Conservation (phyloP, 2,329 filamentous ascomycete genomes). For the Aspergillus texensis region DNA sequence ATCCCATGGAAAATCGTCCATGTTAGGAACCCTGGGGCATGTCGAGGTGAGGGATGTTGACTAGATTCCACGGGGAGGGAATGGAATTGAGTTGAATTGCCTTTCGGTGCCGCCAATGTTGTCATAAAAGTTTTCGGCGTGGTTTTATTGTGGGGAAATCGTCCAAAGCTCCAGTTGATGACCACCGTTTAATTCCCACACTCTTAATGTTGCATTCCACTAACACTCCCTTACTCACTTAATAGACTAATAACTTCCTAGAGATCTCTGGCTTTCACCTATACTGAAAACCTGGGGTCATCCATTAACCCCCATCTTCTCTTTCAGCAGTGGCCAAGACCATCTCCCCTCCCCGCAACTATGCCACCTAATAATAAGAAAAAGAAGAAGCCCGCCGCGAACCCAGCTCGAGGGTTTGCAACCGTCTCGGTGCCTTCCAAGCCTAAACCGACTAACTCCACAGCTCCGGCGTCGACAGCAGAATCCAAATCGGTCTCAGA, state of each 20-base stretch:
- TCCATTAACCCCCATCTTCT: background rate
- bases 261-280: background rate
- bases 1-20: constrained; percentile 49
- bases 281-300: background rate
- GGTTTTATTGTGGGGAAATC: constrained; percentile 24
- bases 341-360: background rate
- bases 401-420: constrained; percentile 88
- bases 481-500: constrained; percentile 35
- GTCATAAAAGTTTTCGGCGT: constrained; percentile 45
- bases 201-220: background rate
- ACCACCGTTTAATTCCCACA: background rate
- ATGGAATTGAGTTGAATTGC: constrained; percentile 23
- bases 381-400: constrained; percentile 87
- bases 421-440: constrained; percentile 92
- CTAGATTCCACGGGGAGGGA: constrained; percentile 10
- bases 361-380: constrained; percentile 79
- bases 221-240: background rate
- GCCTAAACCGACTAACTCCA: constrained; percentile 56
- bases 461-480: constrained; percentile 30
- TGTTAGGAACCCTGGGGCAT: constrained; percentile 38
- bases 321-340: background rate
- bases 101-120: constrained; percentile 34
- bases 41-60: constrained; percentile 18
- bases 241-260: background rate
- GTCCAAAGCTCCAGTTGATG: background rate